Conservation (phyloP, 139 green algal species). For the Tetraselmis chui region DNA sequence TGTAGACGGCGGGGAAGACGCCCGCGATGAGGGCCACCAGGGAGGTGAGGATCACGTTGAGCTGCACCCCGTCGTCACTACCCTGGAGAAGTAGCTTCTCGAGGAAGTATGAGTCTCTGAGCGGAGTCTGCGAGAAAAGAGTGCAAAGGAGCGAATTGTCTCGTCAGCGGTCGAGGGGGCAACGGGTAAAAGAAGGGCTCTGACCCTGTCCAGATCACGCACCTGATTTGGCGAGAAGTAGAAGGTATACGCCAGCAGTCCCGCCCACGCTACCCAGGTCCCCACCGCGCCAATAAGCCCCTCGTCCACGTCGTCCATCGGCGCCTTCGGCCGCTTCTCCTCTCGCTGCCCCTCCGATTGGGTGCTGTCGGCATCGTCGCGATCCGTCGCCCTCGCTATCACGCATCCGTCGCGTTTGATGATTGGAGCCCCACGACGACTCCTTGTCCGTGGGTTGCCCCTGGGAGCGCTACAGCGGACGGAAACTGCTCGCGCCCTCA, state of each 20-base stretch:
- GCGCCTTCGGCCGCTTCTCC: neutral
- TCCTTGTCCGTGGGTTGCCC: too few relatives aligned
- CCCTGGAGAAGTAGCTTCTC: neutral
- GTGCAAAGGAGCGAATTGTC: too few relatives aligned
- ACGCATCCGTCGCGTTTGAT: too few relatives aligned
- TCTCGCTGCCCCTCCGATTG: neutral
- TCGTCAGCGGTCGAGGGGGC: too few relatives aligned
- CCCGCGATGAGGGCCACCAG: neutral
- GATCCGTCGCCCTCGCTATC: neutral
- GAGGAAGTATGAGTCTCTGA: neutral
- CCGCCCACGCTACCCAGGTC: neutral
- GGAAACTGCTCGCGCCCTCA: too few relatives aligned
- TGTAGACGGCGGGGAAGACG: constrained; percentile 7
- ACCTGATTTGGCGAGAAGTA: constrained; percentile 4
- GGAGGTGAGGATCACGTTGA: constrained; percentile 6
- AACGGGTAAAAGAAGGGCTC: too few relatives aligned
- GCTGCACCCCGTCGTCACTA: neutral
- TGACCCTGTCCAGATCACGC: too few relatives aligned
- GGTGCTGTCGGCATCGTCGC: too few relatives aligned
- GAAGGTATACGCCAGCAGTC: constrained; percentile 3
- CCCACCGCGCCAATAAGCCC: neutral
- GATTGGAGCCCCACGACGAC: too few relatives aligned
- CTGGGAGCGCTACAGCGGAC: too few relatives aligned
- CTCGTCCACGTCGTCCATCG: neutral
- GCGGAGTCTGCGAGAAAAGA: neutral